Percentiles rank a stretch among this genome's conserved stretches.
phyloP scores from a whole-genome alignment of 768 basidiomycete species.

The Tubosaeta brunneosetosa region DNA sequence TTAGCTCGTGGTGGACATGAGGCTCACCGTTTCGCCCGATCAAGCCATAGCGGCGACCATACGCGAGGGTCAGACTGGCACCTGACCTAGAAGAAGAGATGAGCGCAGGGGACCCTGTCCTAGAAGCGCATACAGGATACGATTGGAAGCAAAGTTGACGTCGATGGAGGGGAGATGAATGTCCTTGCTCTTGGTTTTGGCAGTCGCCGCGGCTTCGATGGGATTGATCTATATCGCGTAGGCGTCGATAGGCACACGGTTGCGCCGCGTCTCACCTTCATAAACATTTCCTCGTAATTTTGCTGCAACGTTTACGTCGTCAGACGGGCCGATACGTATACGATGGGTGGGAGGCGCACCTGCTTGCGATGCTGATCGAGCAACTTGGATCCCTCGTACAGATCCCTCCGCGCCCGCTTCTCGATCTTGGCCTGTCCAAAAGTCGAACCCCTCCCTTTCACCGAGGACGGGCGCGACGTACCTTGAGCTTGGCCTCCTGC shows the following conservation, averaged over 20 bases:
- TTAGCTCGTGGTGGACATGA: background rate
- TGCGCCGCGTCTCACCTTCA: slow-evolving; percentile 62
- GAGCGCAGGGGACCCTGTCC: background rate
- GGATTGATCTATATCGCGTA: slow-evolving; percentile 71
- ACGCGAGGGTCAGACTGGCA: slow-evolving; percentile 80
- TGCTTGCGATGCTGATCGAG: slow-evolving; percentile 90
- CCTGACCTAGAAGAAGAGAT: slow-evolving; percentile 51
- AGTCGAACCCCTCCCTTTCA: background rate
- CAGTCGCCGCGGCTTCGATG: slow-evolving; percentile 65
- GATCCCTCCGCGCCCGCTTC: slow-evolving; percentile 83
- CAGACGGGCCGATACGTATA: background rate
- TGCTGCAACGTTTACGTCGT: slow-evolving; percentile 50
- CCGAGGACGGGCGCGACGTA: slow-evolving; percentile 15
- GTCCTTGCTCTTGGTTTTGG: slow-evolving; percentile 97
- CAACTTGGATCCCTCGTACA: slow-evolving; percentile 95
- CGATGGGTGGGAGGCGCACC: slow-evolving; percentile 34
- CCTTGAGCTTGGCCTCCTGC: slow-evolving; percentile 93
- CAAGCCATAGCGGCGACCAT: slow-evolving; percentile 86
- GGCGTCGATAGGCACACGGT: background rate
- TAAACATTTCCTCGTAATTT: slow-evolving; percentile 98
- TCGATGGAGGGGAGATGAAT: slow-evolving; percentile 94
- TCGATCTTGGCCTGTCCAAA: slow-evolving; percentile 83
- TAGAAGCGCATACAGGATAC: slow-evolving; percentile 62
- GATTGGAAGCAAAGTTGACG: slow-evolving; percentile 92
- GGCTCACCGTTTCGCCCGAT: slow-evolving; percentile 78